Evolutionary conservation across 805 yeast species (phyloP).

Genomic region (Clavispora carvajalis): DNA sequence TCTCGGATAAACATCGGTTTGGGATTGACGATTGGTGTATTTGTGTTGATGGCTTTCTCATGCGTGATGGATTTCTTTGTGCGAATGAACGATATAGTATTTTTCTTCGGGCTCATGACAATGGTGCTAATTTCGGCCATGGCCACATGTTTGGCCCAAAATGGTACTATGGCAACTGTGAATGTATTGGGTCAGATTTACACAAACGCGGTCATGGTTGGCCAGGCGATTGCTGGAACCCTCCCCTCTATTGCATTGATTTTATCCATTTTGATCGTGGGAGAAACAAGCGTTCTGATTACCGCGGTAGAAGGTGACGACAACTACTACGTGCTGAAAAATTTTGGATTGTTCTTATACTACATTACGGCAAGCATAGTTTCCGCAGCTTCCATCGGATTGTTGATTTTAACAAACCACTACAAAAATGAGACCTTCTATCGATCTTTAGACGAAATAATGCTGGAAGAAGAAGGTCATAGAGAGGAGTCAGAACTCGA

Average conservation of each 20-base stretch:
- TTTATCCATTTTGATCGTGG: slow-evolving; percentile 43
- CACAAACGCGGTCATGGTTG: slow-evolving; percentile 90
- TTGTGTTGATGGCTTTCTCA: slow-evolving; percentile 52
- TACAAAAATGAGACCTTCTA: slow-evolving; percentile 21
- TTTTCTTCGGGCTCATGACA: slow-evolving; percentile 53
- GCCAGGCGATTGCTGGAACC: slow-evolving; percentile 93
- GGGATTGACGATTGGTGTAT: slow-evolving; percentile 49
- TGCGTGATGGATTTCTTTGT: slow-evolving; percentile 34
- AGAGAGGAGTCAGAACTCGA: slow-evolving; percentile 5
- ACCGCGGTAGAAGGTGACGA: slow-evolving; percentile 12
- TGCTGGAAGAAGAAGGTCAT: slow-evolving; percentile 8
- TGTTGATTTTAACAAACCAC: slow-evolving; percentile 32
- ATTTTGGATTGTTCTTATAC: slow-evolving; percentile 40
- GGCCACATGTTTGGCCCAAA: slow-evolving; percentile 81
- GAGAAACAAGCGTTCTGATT: slow-evolving; percentile 18
- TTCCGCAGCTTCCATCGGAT: slow-evolving; percentile 35
- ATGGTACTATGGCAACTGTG: slow-evolving; percentile 84
- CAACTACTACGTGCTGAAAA: slow-evolving; percentile 25
- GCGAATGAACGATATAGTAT: slow-evolving; percentile 31
- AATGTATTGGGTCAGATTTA: slow-evolving; percentile 69
- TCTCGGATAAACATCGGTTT: slow-evolving; percentile 59
- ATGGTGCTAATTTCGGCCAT: slow-evolving; percentile 62
- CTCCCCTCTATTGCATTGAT: slow-evolving; percentile 74
- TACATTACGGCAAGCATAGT: slow-evolving; percentile 49
- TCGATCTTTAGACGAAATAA: slow-evolving; percentile 12